These are phyloP conservation scores for Rosa chinensis DNA, from an alignment of 306 rosid species.

Conservation along the genomic window DNA sequence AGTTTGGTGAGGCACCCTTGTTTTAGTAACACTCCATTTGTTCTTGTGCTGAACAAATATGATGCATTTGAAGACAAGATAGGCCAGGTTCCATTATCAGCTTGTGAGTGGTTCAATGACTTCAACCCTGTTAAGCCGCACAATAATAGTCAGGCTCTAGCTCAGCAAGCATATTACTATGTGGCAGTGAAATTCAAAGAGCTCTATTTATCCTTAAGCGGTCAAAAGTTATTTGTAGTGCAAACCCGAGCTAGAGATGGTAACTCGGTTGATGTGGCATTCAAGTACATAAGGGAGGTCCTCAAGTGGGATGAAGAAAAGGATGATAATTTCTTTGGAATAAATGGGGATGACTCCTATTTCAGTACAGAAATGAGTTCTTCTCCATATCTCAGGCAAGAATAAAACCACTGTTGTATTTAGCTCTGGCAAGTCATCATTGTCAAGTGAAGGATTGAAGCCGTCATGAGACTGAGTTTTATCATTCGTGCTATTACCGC, in stretches of 20 bases:
- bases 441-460: constrained; percentile 12
- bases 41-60: constrained; percentile 74
- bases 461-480: neutral
- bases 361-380: constrained; percentile 74
- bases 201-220: constrained; percentile 56
- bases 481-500: constrained; percentile 3
- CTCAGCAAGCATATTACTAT: constrained; percentile 76
- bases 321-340: constrained; percentile 54
- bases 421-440: constrained; percentile 15
- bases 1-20: constrained; percentile 73
- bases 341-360: constrained; percentile 62
- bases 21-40: constrained; percentile 67
- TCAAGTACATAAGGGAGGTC: constrained; percentile 75
- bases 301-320: constrained; percentile 86
- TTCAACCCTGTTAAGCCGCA: constrained; percentile 73
- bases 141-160: constrained; percentile 60
- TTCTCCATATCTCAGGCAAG: constrained; percentile 56
- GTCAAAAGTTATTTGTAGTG: constrained; percentile 68
- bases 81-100: constrained; percentile 57
- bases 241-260: constrained; percentile 70
- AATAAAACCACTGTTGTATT: constrained; percentile 34
- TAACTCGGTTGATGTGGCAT: constrained; percentile 65
- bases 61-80: constrained; percentile 82
- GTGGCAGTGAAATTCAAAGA: constrained; percentile 85
- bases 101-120: constrained; percentile 82